phyloP scores from a whole-genome alignment of 352 stramenopile genomes.

The Globisporangium cystogenes region DNA sequence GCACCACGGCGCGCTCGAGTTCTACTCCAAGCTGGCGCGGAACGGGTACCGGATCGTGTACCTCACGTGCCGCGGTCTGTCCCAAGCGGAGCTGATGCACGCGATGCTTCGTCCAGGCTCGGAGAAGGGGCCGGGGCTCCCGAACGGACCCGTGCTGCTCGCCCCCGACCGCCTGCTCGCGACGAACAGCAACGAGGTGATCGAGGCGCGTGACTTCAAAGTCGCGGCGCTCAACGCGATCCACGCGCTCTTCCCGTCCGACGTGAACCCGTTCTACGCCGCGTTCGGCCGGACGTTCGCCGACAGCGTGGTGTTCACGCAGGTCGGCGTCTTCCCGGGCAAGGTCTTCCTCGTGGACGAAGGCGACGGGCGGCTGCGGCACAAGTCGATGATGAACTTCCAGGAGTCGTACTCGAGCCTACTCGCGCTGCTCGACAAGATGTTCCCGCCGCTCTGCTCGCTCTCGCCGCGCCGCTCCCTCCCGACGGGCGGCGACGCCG shows the following conservation, averaged over 20 bases:
- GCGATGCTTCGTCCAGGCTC: constrained; percentile 10
- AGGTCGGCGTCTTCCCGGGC: constrained; percentile 71
- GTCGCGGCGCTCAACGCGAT: constrained; percentile 56
- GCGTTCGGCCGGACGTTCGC: constrained; percentile 64
- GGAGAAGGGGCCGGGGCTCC: constrained; percentile 25
- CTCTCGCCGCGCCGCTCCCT: constrained; percentile 8
- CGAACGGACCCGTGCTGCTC: constrained; percentile 65
- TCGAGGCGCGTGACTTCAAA: constrained; percentile 60
- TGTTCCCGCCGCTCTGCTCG: constrained; percentile 73
- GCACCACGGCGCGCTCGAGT: constrained; percentile 64
- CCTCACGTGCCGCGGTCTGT: constrained; percentile 60
- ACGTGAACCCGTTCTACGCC: constrained; percentile 82
- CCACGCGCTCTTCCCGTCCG: constrained; percentile 57
- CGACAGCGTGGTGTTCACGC: constrained; percentile 51
- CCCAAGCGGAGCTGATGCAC: constrained; percentile 48
- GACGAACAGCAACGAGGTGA: constrained; percentile 30
- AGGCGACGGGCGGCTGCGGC: constrained; percentile 42
- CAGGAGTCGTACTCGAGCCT: constrained; percentile 66
- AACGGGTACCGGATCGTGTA: constrained; percentile 84
- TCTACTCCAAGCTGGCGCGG: constrained; percentile 56
- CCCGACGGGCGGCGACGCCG: constrained; percentile 1
- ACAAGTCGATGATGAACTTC: constrained; percentile 57
- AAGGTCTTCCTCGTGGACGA: constrained; percentile 73
- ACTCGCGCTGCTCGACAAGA: constrained; percentile 48
- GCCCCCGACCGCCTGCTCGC: constrained; percentile 57